These are phyloP conservation scores for Termitomyces titanicus DNA, from an alignment of 768 basidiomycete species.

Conservation along the genomic window DNA sequence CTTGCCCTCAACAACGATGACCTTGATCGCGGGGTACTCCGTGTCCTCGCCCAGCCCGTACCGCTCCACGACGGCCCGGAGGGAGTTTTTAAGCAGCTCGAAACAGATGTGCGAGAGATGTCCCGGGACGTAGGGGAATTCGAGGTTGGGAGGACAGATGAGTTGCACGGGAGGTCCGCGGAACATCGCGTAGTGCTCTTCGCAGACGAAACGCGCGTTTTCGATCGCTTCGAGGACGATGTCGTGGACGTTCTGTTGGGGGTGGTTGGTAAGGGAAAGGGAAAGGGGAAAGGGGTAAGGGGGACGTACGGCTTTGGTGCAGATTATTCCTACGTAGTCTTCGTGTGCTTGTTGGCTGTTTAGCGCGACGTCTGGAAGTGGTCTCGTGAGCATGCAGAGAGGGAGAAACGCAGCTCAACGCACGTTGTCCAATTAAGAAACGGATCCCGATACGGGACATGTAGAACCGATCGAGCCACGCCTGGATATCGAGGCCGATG, in stretches of 20 bases:
- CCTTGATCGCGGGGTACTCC: conserved; percentile 85
- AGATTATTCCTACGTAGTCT: conserved; percentile 97
- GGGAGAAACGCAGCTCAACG: conserved; percentile 24
- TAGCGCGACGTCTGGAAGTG: conserved; percentile 76
- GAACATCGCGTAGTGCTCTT: conserved; percentile 96
- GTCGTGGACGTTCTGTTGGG: conserved; percentile 80
- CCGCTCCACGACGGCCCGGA: conserved; percentile 93
- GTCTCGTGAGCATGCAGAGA: neutral
- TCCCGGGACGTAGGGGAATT: conserved; percentile 93
- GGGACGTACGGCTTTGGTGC: conserved; percentile 75
- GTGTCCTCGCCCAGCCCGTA: conserved; percentile 81
- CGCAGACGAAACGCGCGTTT: conserved; percentile 91
- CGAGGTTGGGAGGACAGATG: conserved; percentile 83
- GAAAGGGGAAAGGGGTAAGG: neutral
- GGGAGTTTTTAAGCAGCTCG: conserved; percentile 95
- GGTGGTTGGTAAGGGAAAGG: neutral
- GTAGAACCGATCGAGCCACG: conserved; percentile 97
- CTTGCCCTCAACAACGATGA: conserved; percentile 93
- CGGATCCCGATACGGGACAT: conserved; percentile 95
- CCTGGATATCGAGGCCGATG: conserved; percentile 86
- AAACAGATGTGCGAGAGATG: conserved; percentile 97
- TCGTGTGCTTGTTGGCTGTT: conserved; percentile 88
- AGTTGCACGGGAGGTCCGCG: conserved; percentile 94
- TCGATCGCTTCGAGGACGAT: conserved; percentile 99
- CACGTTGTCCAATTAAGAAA: conserved; percentile 95